A percentile compares a stretch with the other conserved stretches of the same genome.
Conservation (phyloP, 2,329 filamentous ascomycete genomes). For the Dactylonectria estremocensis region DNA sequence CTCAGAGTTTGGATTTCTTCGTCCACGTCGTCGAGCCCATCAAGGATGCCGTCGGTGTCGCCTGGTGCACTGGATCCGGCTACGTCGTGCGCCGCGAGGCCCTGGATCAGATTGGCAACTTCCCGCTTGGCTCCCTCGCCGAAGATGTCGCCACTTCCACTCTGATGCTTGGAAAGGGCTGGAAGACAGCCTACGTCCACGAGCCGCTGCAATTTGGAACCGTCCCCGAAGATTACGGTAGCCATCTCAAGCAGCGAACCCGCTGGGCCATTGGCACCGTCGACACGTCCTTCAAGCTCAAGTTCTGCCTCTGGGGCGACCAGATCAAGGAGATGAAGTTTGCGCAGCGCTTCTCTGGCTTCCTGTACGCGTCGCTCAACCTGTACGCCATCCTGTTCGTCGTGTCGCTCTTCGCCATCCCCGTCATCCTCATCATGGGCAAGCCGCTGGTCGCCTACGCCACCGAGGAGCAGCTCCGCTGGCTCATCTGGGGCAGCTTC, state of each 20-base stretch:
- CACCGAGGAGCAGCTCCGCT: conserved; percentile 67
- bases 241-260: conserved; percentile 71
- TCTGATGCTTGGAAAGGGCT: conserved; percentile 71
- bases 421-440: conserved; percentile 70
- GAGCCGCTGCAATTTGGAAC: conserved; percentile 74
- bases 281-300: conserved; percentile 72
- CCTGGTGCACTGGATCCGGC: conserved; percentile 77
- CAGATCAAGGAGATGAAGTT: conserved; percentile 67
- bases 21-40: conserved; percentile 68
- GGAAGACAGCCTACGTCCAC: conserved; percentile 73
- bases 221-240: conserved; percentile 69
- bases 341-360: conserved; percentile 72
- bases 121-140: conserved; percentile 71
- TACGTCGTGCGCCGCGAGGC: conserved; percentile 73
- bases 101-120: conserved; percentile 73
- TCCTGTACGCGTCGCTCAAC: conserved; percentile 69
- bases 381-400: conserved; percentile 70
- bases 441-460: conserved; percentile 71
- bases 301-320: conserved; percentile 71
- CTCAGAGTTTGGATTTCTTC: conserved; percentile 72
- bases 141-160: conserved; percentile 75
- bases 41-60: conserved; percentile 67
- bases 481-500: conserved; percentile 71
- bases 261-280: conserved; percentile 71
- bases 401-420: conserved; percentile 71